A percentile compares a stretch with the other conserved stretches of the same genome.
Conservation (phyloP, 2,329 filamentous ascomycete species). For the Phialophora tarda region DNA sequence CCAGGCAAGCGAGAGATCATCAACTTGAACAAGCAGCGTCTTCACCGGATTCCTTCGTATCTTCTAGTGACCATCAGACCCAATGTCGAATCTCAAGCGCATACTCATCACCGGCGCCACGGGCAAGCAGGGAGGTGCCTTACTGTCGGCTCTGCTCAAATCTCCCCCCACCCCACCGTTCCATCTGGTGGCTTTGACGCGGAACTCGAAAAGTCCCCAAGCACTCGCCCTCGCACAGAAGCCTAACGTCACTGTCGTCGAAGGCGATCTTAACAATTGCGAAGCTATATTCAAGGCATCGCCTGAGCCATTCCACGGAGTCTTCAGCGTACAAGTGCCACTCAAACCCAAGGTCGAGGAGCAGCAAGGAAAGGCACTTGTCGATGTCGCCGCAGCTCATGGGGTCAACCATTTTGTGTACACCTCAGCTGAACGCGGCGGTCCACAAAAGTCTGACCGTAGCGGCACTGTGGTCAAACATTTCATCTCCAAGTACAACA, state of each 20-base stretch:
- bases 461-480: conserved; percentile 40
- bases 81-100: conserved; percentile 3
- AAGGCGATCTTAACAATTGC: conserved; percentile 36
- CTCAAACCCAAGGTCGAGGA: conserved; percentile 40
- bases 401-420: conserved; percentile 48
- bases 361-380: conserved; percentile 47
- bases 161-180: conserved; percentile 45
- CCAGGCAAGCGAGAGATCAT: not conserved
- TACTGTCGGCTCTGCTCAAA: conserved; percentile 51
- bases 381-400: conserved; percentile 44
- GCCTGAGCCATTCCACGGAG: conserved; percentile 34
- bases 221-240: conserved; percentile 32
- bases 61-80: not conserved
- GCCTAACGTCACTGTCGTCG: conserved; percentile 31
- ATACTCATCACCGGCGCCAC: conserved; percentile 56
- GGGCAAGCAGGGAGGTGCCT: conserved; percentile 56
- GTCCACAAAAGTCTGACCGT: conserved; percentile 41
- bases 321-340: conserved; percentile 36
- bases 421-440: conserved; percentile 47
- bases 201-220: conserved; percentile 30
- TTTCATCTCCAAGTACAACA: conserved; percentile 41
- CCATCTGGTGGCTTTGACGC: conserved; percentile 41
- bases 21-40: conserved; percentile 1
- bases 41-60: not conserved
- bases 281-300: conserved; percentile 33